Percentiles rank a stretch among this genome's conserved stretches.
Conservation (phyloP, 495 filamentous ascomycete species). For the Xylaria longipes region DNA sequence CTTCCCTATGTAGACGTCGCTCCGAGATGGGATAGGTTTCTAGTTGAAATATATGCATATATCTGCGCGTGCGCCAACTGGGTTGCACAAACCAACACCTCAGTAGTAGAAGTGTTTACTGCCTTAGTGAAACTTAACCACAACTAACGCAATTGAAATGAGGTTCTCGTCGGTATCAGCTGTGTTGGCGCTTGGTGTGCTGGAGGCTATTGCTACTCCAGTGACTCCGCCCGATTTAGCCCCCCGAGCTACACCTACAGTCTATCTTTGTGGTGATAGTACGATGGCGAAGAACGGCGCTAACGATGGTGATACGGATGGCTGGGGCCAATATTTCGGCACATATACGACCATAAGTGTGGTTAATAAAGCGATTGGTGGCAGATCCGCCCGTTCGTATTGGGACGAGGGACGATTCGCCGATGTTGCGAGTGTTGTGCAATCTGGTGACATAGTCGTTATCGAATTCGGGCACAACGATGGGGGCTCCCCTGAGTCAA, state of each 20-base stretch:
- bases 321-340: slow-evolving; percentile 47
- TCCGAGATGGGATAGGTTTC: background rate
- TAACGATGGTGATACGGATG: slow-evolving; percentile 42
- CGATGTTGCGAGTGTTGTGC: slow-evolving; percentile 43
- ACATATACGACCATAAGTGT: slow-evolving; percentile 43
- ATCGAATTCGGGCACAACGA: slow-evolving; percentile 60
- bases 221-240: slow-evolving; percentile 10
- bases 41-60: background rate
- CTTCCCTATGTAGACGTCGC: background rate
- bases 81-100: background rate
- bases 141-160: slow-evolving; percentile 8
- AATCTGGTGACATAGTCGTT: slow-evolving; percentile 54
- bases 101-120: background rate
- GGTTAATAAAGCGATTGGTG: slow-evolving; percentile 52
- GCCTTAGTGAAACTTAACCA: background rate
- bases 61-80: background rate
- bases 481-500: slow-evolving; percentile 40
- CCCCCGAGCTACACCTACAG: slow-evolving; percentile 29
- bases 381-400: slow-evolving; percentile 52
- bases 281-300: slow-evolving; percentile 58
- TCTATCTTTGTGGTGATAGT: slow-evolving; percentile 62
- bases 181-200: background rate
- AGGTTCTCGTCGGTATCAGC: slow-evolving; percentile 19
- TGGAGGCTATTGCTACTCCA: slow-evolving; percentile 4
- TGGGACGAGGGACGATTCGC: slow-evolving; percentile 53